Base-by-base conservation (phyloP, 208 protist genomes). In the Strigomonas culicis region DNA sequence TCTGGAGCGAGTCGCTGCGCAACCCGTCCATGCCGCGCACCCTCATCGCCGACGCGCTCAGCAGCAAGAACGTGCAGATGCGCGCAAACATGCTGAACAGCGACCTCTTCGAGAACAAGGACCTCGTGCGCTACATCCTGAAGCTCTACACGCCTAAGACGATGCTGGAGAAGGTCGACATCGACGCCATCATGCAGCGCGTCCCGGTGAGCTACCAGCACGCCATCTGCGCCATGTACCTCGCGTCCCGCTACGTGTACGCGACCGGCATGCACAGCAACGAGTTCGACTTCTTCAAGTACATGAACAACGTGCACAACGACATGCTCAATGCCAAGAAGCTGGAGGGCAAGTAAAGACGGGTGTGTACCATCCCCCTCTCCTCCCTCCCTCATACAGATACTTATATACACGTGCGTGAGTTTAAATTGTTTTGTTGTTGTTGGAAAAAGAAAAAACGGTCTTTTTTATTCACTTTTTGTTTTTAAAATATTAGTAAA, bases 241-340 rank as follows among this genome's bases (percentile, higher is more conserved):
- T 98, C 15, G 91, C 92, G 59, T 87, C 82, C 28, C 66, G 85
- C 68, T 98, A 97, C 79, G 94, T 98, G 50, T 98, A 98, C 83
- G 70, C 68, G 25, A 83, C 63, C 44, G 93, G 93, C 44, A 63
- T 94, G 21, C 66, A 81, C 63, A 82, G 76, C 63, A 89, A 84
- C 63, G 93, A 97, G 71, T 95, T 97, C 66, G 80, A 91, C 77
- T 94, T 97, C 77, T 93, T 95, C 76, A 73, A 78, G 17, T 97
- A 90, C 74, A 90, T 97, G 86, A 91, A 81, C 32, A 69, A 78
- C 28, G 59, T 86, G 44, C 78, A 63, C 65, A 57, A 75, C 24
- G 34, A 70, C 41, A 75, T 66, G 27, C 68, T 66, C 6, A 69
- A 65, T 36, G 63, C 50, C 22, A 39, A 39, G n/a, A 63, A 74